Base-by-base conservation (phyloP, 108 stramenopile genomes). In the Nannochloropsis salina region DNA sequence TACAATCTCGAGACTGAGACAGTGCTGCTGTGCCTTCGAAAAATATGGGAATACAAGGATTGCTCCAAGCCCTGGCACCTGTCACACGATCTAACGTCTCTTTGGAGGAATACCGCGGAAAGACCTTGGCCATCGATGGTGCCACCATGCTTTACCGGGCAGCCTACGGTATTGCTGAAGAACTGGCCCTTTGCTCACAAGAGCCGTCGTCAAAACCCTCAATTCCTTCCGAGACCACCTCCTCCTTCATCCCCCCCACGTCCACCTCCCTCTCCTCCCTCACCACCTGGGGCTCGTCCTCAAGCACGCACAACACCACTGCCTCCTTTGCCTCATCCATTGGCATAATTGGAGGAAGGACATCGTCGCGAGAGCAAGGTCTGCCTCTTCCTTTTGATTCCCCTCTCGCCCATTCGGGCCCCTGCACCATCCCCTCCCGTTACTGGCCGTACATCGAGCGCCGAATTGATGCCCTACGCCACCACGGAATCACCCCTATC, bases 61-160 rank as follows among this genome's bases (percentile, higher is more conserved):
- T 86, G 4, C 51, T 86, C 41, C 83, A 41, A 45, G 42, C 42
- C 21, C 22, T 86, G 12, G 6, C 45, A 42, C 82, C 86, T 45
- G 80, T 86, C 44, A n/a, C 83, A 15, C 22, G 42, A 18, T 2
- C 86, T n/a, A 15, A 74, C n/a, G 61, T 74, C 61, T 74, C 61
- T 15, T n/a, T 89, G 15, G 84, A 87, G 42, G 43, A 87, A 40
- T 90, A 84, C 42, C 44, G 89, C 8, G 89, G 89, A 41, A 90
- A 89, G 86, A 86, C 80, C 45, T 83, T 90, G 21, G 89, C 88
- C 21, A 41, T 90, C 9, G 89, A 90, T 85, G 89, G 86, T 11
- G 86, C 89, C 82, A 85, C 85, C 84, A 89, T 88, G 82, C 43
- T 90, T 20, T 89, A 89, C 44, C 83, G 88, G 15, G 88, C 86